Conservation (phyloP, 208 protist species). For the Trypanosoma boissoni region DNA sequence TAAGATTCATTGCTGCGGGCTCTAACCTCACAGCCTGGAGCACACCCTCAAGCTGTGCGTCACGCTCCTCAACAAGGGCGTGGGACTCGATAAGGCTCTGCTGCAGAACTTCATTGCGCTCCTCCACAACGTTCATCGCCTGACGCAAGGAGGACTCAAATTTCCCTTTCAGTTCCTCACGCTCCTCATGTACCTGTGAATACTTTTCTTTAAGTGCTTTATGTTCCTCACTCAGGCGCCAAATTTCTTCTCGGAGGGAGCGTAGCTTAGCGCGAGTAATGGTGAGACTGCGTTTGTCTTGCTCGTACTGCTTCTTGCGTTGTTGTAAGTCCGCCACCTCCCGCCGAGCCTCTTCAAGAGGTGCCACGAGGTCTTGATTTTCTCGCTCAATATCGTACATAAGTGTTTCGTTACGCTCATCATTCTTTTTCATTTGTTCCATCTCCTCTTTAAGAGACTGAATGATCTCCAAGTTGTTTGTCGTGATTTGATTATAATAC, state of each 20-base stretch:
- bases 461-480: constrained; percentile 98
- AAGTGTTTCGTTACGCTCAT: constrained; percentile 94
- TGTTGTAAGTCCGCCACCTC: constrained; percentile 89
- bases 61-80: constrained; percentile 74
- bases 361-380: constrained; percentile 94
- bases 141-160: constrained; percentile 92
- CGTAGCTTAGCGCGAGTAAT: constrained; percentile 77
- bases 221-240: constrained; percentile 85
- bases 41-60: constrained; percentile 90
- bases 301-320: constrained; percentile 92
- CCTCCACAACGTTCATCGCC: constrained; percentile 80
- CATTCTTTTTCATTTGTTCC: constrained; percentile 94
- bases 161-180: constrained; percentile 92
- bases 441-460: constrained; percentile 96
- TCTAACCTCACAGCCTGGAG: constrained; percentile 93
- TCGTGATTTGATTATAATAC: constrained; percentile 98
- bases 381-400: constrained; percentile 97
- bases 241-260: constrained; percentile 79
- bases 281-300: constrained; percentile 93
- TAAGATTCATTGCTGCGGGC: constrained; percentile 71
- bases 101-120: constrained; percentile 81
- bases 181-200: constrained; percentile 85
- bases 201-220: constrained; percentile 88
- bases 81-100: constrained; percentile 75
- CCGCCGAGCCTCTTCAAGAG: constrained; percentile 87